A percentile compares a stretch with the other conserved stretches of the same genome.
phyloP scores from a whole-genome alignment of 108 stramenopile genomes.

The Parietichytrium sp. region DNA sequence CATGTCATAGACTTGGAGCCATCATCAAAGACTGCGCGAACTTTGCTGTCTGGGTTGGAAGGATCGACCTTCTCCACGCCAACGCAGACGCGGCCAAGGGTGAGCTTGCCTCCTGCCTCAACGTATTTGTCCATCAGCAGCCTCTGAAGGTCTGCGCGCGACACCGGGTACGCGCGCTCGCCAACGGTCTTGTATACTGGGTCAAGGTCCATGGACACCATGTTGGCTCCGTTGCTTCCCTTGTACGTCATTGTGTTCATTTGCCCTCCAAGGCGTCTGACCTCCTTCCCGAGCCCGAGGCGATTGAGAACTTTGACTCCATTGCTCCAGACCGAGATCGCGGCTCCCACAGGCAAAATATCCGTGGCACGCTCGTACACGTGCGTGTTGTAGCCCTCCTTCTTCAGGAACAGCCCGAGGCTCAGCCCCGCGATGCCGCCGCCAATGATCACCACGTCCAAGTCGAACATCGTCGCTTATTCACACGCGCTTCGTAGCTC shows the following conservation, averaged over 20 bases:
- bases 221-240: background rate
- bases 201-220: background rate
- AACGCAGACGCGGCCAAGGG: slow-evolving; percentile 8
- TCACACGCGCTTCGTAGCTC: background rate
- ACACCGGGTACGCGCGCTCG: slow-evolving; percentile 17
- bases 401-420: slow-evolving; percentile 26
- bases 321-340: slow-evolving; percentile 37
- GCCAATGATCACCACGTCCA: slow-evolving; percentile 28
- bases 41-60: background rate
- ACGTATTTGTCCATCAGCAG: slow-evolving; percentile 38
- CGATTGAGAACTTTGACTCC: slow-evolving; percentile 34
- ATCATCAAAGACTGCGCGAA: slow-evolving; percentile 6
- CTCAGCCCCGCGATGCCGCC: slow-evolving; percentile 38
- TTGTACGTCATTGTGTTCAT: slow-evolving; percentile 20
- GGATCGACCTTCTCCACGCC: slow-evolving; percentile 7
- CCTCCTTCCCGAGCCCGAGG: background rate
- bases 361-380: slow-evolving; percentile 28
- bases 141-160: slow-evolving; percentile 24
- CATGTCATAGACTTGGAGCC: slow-evolving; percentile 26
- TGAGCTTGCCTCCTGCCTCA: slow-evolving; percentile 10
- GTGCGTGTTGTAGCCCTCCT: background rate
- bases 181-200: slow-evolving; percentile 34
- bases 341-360: slow-evolving; percentile 38
- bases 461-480: background rate
- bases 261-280: slow-evolving; percentile 9